Conservation (phyloP, 2,329 filamentous ascomycete genomes). For the Balansia obtecta region DNA sequence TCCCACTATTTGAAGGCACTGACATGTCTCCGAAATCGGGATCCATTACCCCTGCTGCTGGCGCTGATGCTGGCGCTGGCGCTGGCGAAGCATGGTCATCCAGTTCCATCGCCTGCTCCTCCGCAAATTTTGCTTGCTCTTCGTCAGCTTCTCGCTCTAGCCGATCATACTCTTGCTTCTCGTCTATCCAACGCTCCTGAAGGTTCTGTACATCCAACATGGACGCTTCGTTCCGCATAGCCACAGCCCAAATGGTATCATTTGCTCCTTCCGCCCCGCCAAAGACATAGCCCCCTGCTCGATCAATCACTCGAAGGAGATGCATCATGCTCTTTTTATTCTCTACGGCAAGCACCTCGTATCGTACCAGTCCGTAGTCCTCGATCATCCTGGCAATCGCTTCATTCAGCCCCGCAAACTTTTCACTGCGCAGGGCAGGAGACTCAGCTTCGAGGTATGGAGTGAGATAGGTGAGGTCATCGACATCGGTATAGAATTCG, state of each 20-base stretch:
- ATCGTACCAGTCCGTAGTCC: slow-evolving; percentile 78
- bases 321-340: slow-evolving; percentile 97
- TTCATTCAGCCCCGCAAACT: slow-evolving; percentile 74
- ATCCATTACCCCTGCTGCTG: slow-evolving; percentile 20
- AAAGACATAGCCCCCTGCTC: slow-evolving; percentile 88
- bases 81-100: slow-evolving; percentile 16
- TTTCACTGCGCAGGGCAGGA: slow-evolving; percentile 53
- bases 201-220: slow-evolving; percentile 77
- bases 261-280: slow-evolving; percentile 83
- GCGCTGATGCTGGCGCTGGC: slow-evolving; percentile 11
- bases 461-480: slow-evolving; percentile 76
- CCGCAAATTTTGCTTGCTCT: slow-evolving; percentile 48
- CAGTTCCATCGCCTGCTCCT: slow-evolving; percentile 26
- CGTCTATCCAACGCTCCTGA: slow-evolving; percentile 91
- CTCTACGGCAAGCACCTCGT: slow-evolving; percentile 89
- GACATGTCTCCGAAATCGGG: slow-evolving; percentile 39
- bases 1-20: slow-evolving; percentile 46
- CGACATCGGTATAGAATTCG: slow-evolving; percentile 94
- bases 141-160: slow-evolving; percentile 64
- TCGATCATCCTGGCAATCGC: slow-evolving; percentile 81
- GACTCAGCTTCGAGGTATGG: slow-evolving; percentile 72
- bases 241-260: slow-evolving; percentile 93
- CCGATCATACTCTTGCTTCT: slow-evolving; percentile 77
- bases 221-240: slow-evolving; percentile 66
- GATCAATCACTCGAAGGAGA: slow-evolving; percentile 76